Base-by-base conservation (phyloP, 805 yeast species). In the Citeromyces matritensis region DNA sequence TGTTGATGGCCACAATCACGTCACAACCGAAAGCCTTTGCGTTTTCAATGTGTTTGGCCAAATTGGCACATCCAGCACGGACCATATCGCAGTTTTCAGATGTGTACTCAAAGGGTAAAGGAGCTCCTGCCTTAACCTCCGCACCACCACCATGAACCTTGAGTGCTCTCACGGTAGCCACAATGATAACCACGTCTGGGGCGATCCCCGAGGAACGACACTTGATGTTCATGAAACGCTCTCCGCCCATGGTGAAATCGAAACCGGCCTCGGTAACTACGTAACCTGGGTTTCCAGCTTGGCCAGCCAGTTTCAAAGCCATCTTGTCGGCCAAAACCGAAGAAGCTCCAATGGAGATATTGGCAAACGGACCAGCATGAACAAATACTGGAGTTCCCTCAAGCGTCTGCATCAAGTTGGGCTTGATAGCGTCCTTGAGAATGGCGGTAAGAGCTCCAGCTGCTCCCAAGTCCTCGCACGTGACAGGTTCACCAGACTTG, bases 181-280 rank as follows among this genome's bases (percentile, higher is more conserved):
- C 97, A 44, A 88, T 71, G 28, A 88, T 94, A 34, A 88, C 88
- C 26, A 80, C 80, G 51, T 86, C 93, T 25, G 97, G 97, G 26
- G 65, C 58, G 36, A 81, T 65, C 4, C 95, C 95, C 26, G 93
- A 79, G 12, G 94, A 68, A 53, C 97, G 76, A 56, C 96, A 85
- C 62, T 88, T 88, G 55, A 88, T 88, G 63, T 88, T 84, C 58
- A 88, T 71, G 60, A 88, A 88, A 48, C 97, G 71, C 63, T 88
- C 98, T 44, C 97, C 97, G 42, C 98, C 98, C 97, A 88, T 88
- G 30, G 96, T 88, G 65, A 91, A 88, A 57, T 88, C 97, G 59
- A 88, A 88, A 33, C 98, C 98, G 26, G 97, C 96, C 57, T 88
- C 98, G 31, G 98, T 88, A 38, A 88, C 83, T 34, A 85, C 97